Evolutionary conservation across 164 flowering plant species (phyloP), one percentile per base, ranked within the genome.

Genomic region (Vitis amurensis): DNA sequence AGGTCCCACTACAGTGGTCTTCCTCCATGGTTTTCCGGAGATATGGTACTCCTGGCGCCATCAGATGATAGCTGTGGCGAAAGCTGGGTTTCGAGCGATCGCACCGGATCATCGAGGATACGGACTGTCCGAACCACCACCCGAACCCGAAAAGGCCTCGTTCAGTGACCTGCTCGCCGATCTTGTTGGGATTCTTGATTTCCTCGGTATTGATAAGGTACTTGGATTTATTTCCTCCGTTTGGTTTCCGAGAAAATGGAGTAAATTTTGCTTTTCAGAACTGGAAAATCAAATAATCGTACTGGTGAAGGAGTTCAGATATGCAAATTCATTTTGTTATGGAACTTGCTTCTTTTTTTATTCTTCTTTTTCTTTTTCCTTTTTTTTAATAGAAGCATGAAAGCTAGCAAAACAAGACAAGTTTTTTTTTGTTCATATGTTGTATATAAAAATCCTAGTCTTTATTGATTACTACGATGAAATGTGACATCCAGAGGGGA

Each of bases 41-140:
- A 82, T 85, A 70, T 88, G 92, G 88, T 88, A 88, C 79, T 67
- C 92, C 3, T 88, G 92, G 92, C 81, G 90, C 13, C 80, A 85
- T 75, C 90, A 88, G 84, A 82, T 88, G 89, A 58, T 85, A 13
- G 87, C 87, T 14, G 66, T 78, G 0, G 85, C 87, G 14, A 70
- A 72, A 9, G 82, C 86, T 9, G 88, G 91, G 9, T 83, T 74
- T 72, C 81, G 86, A 53, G 84, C 84, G 14, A 70, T 84, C 37
- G 82, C 83, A 1, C 84, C 84, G 10, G 85, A 84, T 64, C 78
- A 72, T 67, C 72, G 85, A 67, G 87, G 87, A 0, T 82, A 80
- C 61, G 85, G 84, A 9, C 72, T 84, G 17, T 84, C 87, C 31
- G 85, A 84, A 13, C 68, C 60, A 16, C 81, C 84, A 3, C 73